These are phyloP conservation scores for Eimeria sp. DNA, from an alignment of 169 alveolate species.

Conservation along the genomic window DNA sequence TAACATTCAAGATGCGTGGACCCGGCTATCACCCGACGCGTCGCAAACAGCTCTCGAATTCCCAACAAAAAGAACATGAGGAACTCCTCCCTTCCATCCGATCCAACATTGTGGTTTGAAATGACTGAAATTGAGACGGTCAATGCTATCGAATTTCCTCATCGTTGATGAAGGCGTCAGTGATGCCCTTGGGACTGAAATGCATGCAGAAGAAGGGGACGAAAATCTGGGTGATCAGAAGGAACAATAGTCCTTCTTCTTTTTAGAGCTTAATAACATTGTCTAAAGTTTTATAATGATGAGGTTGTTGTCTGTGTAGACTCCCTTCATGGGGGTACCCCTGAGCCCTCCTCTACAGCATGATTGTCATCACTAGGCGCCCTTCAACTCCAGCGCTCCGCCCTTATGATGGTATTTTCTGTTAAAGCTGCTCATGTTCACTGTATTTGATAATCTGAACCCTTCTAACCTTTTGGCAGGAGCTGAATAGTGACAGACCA, in stretches of 20 bases:
- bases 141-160: neutral
- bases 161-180: neutral
- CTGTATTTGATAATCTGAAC: neutral
- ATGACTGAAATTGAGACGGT: neutral
- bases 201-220: slow-evolving; percentile 13
- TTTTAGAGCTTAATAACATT: neutral
- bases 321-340: neutral
- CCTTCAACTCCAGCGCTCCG: neutral
- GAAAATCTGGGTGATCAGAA: neutral
- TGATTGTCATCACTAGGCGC: neutral
- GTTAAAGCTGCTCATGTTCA: neutral
- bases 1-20: neutral
- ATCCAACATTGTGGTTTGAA: neutral
- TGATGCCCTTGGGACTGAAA: slow-evolving; percentile 10
- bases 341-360: neutral
- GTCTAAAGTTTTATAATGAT: neutral
- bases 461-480: neutral
- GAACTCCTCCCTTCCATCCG: neutral
- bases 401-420: neutral
- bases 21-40: neutral
- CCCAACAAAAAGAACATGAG: neutral
- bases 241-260: neutral
- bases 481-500: neutral
- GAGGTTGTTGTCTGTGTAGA: neutral
- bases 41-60: neutral